These are phyloP conservation scores for Trichomonas gallinae DNA, from an alignment of 208 protist genomes.

Conservation along the genomic window DNA sequence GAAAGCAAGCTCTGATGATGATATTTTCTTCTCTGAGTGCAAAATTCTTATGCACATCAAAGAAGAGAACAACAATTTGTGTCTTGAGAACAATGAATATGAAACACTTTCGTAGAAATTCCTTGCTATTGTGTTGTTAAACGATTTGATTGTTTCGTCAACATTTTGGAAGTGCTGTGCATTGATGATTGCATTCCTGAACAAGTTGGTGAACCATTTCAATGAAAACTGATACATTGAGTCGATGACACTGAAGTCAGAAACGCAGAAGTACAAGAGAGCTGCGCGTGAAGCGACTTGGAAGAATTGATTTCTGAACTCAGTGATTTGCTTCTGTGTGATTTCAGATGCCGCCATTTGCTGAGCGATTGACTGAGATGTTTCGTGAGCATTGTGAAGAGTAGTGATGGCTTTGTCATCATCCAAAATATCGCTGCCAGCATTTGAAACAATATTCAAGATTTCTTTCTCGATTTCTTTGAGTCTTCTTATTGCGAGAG, in stretches of 20 bases:
- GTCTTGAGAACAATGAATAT: constrained; percentile 85
- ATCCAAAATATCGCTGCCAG: constrained; percentile 77
- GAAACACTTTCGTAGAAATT: constrained; percentile 62
- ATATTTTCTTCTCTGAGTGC: constrained; percentile 41
- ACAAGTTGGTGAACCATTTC: neutral
- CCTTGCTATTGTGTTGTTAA: constrained; percentile 71
- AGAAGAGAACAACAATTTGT: constrained; percentile 95
- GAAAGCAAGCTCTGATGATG: constrained; percentile 37
- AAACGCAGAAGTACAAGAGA: constrained; percentile 75
- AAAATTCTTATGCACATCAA: constrained; percentile 61
- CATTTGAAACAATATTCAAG: constrained; percentile 69
- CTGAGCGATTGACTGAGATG: constrained; percentile 63
- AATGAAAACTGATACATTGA: constrained; percentile 45
- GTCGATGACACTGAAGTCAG: constrained; percentile 47
- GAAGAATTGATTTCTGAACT: constrained; percentile 67
- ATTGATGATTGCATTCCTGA: neutral
- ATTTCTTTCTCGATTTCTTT: constrained; percentile 86
- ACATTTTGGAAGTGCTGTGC: neutral
- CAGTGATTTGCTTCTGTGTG: constrained; percentile 72
- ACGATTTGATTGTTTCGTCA: neutral
- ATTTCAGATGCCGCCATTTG: constrained; percentile 66
- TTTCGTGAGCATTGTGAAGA: constrained; percentile 62
- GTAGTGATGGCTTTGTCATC: constrained; percentile 85
- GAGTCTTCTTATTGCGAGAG: constrained; percentile 88
- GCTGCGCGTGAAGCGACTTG: constrained; percentile 68